A percentile compares a stretch with the other conserved stretches of the same genome.
Conservation (phyloP, 169 alveolate species). For the Perkinsus chesapeaki region DNA sequence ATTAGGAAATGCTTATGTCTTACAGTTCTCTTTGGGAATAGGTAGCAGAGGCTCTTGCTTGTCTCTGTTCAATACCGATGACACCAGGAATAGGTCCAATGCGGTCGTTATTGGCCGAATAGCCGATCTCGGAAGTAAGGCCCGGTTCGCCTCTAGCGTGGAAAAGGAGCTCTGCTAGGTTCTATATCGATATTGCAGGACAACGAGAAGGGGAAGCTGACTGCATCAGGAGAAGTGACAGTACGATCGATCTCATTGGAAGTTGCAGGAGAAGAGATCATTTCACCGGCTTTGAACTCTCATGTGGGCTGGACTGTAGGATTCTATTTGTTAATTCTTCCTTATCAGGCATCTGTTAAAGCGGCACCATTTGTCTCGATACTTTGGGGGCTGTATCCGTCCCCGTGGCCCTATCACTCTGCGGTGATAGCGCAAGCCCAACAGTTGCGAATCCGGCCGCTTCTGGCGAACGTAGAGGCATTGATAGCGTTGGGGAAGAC, state of each 20-base stretch:
- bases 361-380: neutral
- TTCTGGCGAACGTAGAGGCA: neutral
- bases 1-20: neutral
- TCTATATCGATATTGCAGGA: neutral
- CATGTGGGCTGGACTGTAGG: neutral
- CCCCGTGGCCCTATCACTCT: neutral
- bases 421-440: neutral
- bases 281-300: neutral
- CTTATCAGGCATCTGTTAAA: neutral
- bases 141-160: neutral
- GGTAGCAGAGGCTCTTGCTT: neutral
- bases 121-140: neutral
- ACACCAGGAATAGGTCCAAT: neutral
- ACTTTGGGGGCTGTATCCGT: neutral
- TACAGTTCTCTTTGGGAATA: neutral
- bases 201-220: neutral
- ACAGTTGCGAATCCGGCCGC: neutral
- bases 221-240: neutral
- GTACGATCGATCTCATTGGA: neutral
- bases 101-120: neutral
- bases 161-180: neutral
- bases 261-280: neutral
- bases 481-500: neutral
- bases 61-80: neutral
- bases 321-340: neutral